Percentiles rank a stretch among this genome's conserved stretches.
Evolutionary conservation across 1,139 yeast genomes (phyloP).

Genomic region (Meyerozyma elateridarum): DNA sequence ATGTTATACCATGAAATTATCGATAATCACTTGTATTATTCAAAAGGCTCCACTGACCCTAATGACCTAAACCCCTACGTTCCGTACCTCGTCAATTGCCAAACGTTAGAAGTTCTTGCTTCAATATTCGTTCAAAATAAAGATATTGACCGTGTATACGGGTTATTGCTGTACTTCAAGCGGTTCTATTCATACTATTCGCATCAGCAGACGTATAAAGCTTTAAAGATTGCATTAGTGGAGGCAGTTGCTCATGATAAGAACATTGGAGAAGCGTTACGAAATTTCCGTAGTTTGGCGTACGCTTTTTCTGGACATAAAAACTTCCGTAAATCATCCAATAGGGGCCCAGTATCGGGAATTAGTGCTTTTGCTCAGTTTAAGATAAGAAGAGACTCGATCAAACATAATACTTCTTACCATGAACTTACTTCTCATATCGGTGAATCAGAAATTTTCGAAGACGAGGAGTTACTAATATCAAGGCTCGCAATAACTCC

Average conservation of each 20-base stretch:
- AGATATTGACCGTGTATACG: conserved; percentile 25
- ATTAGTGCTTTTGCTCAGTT: conserved; percentile 18
- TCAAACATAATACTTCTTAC: conserved; percentile 13
- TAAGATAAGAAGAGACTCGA: conserved; percentile 24
- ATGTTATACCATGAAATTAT: conserved; percentile 35
- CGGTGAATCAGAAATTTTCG: conserved; percentile 14
- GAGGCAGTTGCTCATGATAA: conserved; percentile 28
- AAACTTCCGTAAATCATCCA: conserved; percentile 9
- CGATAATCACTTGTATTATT: conserved; percentile 21
- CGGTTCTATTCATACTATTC: conserved; percentile 34
- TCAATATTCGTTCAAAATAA: conserved; percentile 25
- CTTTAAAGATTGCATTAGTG: conserved; percentile 24
- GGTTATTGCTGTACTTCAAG: conserved; percentile 32
- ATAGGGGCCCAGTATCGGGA: conserved; percentile 9
- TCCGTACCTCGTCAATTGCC: conserved; percentile 32
- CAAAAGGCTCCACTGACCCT: conserved; percentile 14
- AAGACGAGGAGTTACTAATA: conserved; percentile 18
- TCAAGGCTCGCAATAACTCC: conserved; percentile 10
- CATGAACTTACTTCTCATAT: conserved; percentile 11
- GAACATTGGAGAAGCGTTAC: conserved; percentile 22
- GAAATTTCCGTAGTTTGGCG: conserved; percentile 22
- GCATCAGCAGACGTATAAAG: conserved; percentile 24
- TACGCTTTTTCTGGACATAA: conserved; percentile 16
- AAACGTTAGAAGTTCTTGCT: conserved; percentile 22
- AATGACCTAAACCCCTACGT: conserved; percentile 17